Evolutionary conservation across 345 rosid genomes (phyloP).

Genomic region (Eucalyptus erythrocorys): DNA sequence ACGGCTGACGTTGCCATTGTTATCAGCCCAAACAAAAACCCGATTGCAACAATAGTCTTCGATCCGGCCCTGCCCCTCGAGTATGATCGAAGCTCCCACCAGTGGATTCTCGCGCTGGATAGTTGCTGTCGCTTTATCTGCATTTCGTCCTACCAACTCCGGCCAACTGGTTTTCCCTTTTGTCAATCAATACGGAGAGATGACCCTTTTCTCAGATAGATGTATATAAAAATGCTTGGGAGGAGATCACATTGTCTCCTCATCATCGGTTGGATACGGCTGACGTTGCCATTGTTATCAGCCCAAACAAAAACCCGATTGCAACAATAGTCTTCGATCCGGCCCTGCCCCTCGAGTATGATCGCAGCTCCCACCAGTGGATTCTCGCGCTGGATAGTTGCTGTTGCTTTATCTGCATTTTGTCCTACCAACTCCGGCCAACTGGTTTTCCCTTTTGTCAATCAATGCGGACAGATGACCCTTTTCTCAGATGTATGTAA

Average conservation of each 20-base stretch:
- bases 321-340: no score
- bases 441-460: background rate
- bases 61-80: fast-evolving
- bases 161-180: background rate
- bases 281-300: no score
- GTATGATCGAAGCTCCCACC: fast-evolving
- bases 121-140: fast-evolving
- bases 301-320: no score
- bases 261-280: no score
- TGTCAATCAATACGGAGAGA: background rate
- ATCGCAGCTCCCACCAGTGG: fast-evolving
- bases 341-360: fast-evolving
- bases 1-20: fast-evolving
- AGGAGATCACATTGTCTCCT: no score
- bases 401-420: fast-evolving
- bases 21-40: background rate
- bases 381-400: background rate
- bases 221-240: background rate
- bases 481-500: fast-evolving
- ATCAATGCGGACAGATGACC: fast-evolving
- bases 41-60: background rate
- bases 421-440: background rate
- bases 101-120: background rate
- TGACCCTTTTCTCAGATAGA: fast-evolving
- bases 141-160: background rate